A percentile compares a stretch with the other conserved stretches of the same genome.
These are phyloP conservation scores for Nitzschia sp. DNA, from an alignment of 108 stramenopile genomes.

Conservation along the genomic window DNA sequence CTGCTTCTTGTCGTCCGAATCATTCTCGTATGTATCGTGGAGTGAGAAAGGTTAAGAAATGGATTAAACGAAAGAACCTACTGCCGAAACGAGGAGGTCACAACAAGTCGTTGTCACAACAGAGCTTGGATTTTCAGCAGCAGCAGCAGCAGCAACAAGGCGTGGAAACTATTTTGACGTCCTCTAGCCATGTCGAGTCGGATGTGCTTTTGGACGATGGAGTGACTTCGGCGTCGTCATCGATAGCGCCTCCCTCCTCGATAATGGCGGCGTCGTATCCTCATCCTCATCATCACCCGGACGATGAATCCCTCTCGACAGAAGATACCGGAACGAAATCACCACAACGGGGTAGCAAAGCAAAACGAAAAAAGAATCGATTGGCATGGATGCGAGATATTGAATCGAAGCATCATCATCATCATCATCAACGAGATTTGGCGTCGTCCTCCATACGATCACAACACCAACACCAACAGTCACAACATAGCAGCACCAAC, in stretches of 20 bases:
- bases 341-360: no score
- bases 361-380: slow-evolving; percentile 7
- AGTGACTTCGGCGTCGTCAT: background rate
- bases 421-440: background rate
- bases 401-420: slow-evolving; percentile 2
- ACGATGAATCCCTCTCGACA: slow-evolving; percentile 1
- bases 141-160: background rate
- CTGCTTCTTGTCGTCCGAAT: background rate
- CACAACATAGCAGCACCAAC: background rate
- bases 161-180: background rate
- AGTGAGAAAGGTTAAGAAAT: slow-evolving; percentile 26
- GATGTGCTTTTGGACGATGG: background rate
- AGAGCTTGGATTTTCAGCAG: no score
- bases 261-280: background rate
- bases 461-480: background rate
- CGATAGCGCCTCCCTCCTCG: no score
- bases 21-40: slow-evolving; percentile 14
- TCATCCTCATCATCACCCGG: no score
- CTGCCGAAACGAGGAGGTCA: background rate
- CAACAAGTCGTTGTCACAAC: no score
- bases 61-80: slow-evolving; percentile 27
- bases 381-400: background rate
- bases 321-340: background rate
- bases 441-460: no score
- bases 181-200: background rate